phyloP scores from a whole-genome alignment of 2,329 filamentous ascomycete species.

The Aureobasidium namibiae region DNA sequence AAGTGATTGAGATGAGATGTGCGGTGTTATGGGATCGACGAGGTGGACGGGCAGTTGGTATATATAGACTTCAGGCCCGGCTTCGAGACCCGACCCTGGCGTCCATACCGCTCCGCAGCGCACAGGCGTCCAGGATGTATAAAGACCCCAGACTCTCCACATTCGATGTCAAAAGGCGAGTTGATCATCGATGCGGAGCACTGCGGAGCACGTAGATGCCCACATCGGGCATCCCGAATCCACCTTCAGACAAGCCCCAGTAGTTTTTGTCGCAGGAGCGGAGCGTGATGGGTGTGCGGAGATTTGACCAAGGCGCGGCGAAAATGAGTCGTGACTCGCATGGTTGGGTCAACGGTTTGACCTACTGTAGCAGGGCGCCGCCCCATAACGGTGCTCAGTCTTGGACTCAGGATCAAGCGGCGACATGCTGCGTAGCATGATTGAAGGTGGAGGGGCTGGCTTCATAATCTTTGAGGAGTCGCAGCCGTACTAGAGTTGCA shows the following conservation, averaged over 20 bases:
- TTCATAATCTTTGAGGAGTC: too few relatives aligned
- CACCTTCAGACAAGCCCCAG: not conserved
- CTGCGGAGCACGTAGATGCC: not conserved
- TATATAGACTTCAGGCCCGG: not conserved
- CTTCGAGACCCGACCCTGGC: not conserved
- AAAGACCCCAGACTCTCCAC: not conserved
- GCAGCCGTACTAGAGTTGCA: too few relatives aligned
- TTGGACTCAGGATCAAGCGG: too few relatives aligned
- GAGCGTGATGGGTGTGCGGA: not conserved
- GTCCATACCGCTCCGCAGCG: not conserved
- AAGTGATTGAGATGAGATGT: not conserved
- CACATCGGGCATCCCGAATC: not conserved
- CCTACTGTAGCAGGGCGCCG: not conserved
- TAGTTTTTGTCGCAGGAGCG: not conserved
- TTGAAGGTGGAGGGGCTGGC: too few relatives aligned
- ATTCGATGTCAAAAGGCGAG: not conserved
- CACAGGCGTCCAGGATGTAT: not conserved
- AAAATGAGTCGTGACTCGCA: not conserved
- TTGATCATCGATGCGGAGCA: not conserved
- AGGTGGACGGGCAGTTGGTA: not conserved
- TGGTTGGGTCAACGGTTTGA: not conserved
- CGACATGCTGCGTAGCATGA: too few relatives aligned
- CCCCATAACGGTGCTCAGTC: not conserved
- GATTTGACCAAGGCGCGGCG: not conserved
- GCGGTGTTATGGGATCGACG: not conserved